These are phyloP conservation scores for Ailanthus altissimus DNA, from an alignment of 345 rosid species.

Conservation along the genomic window DNA sequence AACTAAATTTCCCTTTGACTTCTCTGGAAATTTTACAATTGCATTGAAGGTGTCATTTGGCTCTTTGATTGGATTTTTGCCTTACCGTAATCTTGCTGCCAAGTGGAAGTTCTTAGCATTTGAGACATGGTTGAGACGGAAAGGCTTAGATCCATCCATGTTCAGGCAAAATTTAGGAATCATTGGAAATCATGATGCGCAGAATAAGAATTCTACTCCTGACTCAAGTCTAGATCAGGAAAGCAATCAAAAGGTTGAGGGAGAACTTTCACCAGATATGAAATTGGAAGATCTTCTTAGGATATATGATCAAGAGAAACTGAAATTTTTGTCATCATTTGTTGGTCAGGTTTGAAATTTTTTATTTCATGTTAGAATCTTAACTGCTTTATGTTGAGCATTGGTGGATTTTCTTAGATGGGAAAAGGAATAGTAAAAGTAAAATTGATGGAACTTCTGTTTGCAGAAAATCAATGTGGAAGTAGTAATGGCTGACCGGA, in stretches of 20 bases:
- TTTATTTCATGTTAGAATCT: constrained; percentile 14
- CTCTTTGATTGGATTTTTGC: constrained; percentile 80
- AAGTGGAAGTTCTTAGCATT: constrained; percentile 87
- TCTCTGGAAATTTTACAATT: constrained; percentile 19
- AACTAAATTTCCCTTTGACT: constrained; percentile 13
- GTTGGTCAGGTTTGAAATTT: constrained; percentile 78
- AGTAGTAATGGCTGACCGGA: constrained; percentile 63
- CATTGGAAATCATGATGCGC: constrained; percentile 58
- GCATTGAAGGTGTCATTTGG: constrained; percentile 79
- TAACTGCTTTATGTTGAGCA: neutral
- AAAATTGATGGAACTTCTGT: constrained; percentile 15
- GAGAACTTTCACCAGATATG: constrained; percentile 64
- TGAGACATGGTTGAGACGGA: constrained; percentile 90
- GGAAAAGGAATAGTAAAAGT: neutral
- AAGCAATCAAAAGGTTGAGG: constrained; percentile 28
- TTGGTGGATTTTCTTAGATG: constrained; percentile 9
- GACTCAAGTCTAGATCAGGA: constrained; percentile 41
- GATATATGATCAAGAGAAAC: constrained; percentile 81
- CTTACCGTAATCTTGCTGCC: constrained; percentile 77
- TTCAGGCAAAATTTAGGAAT: constrained; percentile 71
- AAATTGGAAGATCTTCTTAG: constrained; percentile 80
- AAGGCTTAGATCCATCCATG: constrained; percentile 79
- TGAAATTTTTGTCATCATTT: constrained; percentile 76
- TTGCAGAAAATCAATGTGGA: constrained; percentile 72
- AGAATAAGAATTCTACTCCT: constrained; percentile 33